These are phyloP conservation scores for Kodamaea jinghongensis DNA, from an alignment of 805 yeast species.

Conservation along the genomic window DNA sequence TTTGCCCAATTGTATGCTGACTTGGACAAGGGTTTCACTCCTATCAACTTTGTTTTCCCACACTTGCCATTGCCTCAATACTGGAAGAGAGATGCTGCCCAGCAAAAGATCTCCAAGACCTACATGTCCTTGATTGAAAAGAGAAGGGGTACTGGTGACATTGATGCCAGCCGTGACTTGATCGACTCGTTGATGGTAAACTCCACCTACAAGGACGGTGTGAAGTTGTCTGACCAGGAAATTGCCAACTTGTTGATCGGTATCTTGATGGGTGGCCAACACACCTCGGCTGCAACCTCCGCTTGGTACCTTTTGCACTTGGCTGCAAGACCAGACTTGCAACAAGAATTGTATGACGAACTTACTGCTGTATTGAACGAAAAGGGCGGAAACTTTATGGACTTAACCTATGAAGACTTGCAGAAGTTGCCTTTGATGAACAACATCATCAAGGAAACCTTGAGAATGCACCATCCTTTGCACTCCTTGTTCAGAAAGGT, in stretches of 20 bases:
- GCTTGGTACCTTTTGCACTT: slow-evolving; percentile 92
- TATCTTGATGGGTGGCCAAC: slow-evolving; percentile 98
- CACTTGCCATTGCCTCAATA: slow-evolving; percentile 86
- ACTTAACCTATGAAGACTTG: slow-evolving; percentile 76
- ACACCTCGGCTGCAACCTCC: slow-evolving; percentile 93
- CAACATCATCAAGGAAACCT: slow-evolving; percentile 85
- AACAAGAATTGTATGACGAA: slow-evolving; percentile 77
- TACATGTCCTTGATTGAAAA: slow-evolving; percentile 74
- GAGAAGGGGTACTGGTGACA: slow-evolving; percentile 74
- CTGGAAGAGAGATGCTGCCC: slow-evolving; percentile 84
- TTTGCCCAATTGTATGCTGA: slow-evolving; percentile 87
- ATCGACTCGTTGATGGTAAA: slow-evolving; percentile 81
- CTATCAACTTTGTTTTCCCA: slow-evolving; percentile 93
- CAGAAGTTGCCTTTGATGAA: slow-evolving; percentile 79
- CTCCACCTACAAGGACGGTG: slow-evolving; percentile 90
- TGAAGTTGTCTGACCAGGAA: slow-evolving; percentile 90
- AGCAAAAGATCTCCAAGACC: slow-evolving; percentile 71
- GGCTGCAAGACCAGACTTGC: slow-evolving; percentile 82
- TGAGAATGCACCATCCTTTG: slow-evolving; percentile 94
- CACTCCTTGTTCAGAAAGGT: slow-evolving; percentile 96
- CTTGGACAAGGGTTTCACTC: slow-evolving; percentile 95
- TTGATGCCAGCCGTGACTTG: slow-evolving; percentile 76
- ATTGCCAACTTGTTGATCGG: slow-evolving; percentile 93
- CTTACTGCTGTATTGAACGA: slow-evolving; percentile 56
- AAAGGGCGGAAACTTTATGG: slow-evolving; percentile 42